Evolutionary conservation across 2,329 filamentous ascomycete genomes (phyloP).

Genomic region (Neoscytalidium dimidiatum): DNA sequence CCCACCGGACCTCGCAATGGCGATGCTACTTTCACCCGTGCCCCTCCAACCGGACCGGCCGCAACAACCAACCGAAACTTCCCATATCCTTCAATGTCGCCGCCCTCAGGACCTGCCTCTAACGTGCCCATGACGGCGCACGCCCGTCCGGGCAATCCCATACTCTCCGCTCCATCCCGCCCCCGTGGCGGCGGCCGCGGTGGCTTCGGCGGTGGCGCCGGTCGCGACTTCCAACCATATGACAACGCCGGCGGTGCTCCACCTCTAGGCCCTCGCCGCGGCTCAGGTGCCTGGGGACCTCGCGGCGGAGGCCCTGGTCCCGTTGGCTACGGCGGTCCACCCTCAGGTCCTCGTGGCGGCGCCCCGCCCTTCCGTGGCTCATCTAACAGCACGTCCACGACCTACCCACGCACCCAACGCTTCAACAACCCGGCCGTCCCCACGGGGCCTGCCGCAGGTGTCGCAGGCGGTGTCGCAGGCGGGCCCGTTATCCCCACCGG

Average conservation of each 20-base stretch:
- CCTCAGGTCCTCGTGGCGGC: conserved; percentile 36
- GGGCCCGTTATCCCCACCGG: conserved; percentile 22
- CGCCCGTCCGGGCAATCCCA: conserved; percentile 35
- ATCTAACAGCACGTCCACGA: conserved; percentile 45
- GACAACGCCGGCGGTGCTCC: conserved; percentile 33
- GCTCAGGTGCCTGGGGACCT: conserved; percentile 34
- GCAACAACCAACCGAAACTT: conserved; percentile 25
- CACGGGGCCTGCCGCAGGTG: conserved; percentile 16
- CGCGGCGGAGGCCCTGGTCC: conserved; percentile 30
- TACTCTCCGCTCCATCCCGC: conserved; percentile 42
- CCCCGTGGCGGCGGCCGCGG: conserved; percentile 44
- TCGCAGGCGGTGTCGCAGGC: conserved; percentile 3
- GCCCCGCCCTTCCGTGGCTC: conserved; percentile 42
- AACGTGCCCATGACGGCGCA: conserved; percentile 34
- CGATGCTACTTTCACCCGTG: conserved; percentile 31
- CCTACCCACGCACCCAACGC: conserved; percentile 50
- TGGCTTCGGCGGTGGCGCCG: conserved; percentile 31
- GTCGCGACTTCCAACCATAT: conserved; percentile 28
- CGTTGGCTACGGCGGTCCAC: conserved; percentile 28
- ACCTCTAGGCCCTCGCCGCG: conserved; percentile 36
- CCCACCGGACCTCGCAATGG: conserved; percentile 42
- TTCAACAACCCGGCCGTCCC: conserved; percentile 32
- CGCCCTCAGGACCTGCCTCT: conserved; percentile 39
- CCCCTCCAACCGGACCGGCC: conserved; percentile 43
- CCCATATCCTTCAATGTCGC: conserved; percentile 38